phyloP scores from a whole-genome alignment of 192 early-diverging fungal species.

The Borealophlyctis nickersoniae region DNA sequence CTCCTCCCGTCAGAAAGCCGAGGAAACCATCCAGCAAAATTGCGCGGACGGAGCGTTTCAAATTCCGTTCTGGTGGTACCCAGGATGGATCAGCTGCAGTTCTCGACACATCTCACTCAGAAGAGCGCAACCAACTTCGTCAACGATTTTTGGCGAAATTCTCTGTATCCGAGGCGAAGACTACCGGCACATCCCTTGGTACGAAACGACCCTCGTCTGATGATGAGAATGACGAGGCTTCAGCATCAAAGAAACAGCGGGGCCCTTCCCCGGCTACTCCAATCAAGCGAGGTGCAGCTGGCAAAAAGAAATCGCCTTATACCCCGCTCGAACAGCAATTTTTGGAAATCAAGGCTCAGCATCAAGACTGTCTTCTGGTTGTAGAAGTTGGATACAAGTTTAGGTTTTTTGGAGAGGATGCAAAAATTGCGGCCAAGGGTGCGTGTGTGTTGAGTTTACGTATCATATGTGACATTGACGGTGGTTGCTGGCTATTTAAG shows the following conservation, averaged over 20 bases:
- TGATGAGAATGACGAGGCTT: not conserved
- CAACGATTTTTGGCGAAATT: conserved; percentile 16
- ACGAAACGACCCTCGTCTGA: not conserved
- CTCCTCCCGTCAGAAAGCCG: not conserved
- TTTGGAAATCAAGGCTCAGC: conserved; percentile 64
- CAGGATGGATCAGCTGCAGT: not conserved
- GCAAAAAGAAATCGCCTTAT: conserved; percentile 26
- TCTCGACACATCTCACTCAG: not conserved
- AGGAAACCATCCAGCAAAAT: not conserved
- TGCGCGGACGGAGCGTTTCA: not conserved
- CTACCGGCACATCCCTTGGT: not conserved
- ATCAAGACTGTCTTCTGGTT: conserved; percentile 72
- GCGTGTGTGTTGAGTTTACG: not conserved
- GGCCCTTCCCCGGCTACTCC: not conserved
- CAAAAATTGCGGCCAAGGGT: conserved; percentile 67
- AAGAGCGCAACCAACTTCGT: conserved; percentile 6
- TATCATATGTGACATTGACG: no score
- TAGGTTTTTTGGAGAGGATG: conserved; percentile 88
- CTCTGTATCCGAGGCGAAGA: conserved; percentile 5
- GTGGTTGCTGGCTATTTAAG: conserved; percentile 14
- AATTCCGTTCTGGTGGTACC: not conserved
- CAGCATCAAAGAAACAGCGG: not conserved
- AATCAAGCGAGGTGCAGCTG: not conserved
- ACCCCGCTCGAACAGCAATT: conserved; percentile 86
- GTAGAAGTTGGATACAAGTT: conserved; percentile 96